Evolutionary conservation across 345 rosid species (phyloP), one percentile per base, ranked within the genome.

Genomic region (Mercurialis annua): DNA sequence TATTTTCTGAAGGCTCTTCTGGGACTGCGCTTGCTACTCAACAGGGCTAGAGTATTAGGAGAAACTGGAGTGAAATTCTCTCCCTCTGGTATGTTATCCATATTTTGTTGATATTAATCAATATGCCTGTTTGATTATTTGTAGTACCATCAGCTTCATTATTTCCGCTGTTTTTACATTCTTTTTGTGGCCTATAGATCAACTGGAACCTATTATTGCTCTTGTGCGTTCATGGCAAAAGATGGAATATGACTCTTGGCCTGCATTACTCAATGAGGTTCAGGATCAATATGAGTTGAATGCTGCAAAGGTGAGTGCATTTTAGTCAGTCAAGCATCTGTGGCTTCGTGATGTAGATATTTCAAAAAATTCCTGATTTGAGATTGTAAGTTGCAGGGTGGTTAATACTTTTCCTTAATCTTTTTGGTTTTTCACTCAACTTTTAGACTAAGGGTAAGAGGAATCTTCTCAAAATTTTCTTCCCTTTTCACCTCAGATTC

Each of bases 211-310:
- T 56, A 76, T 93, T 72, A 46, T 71, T 74, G 54, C 75, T 40
- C 80, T 93, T 64, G 85, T 83, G 31, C 78, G 85, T 80, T 80
- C 84, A 18, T 93, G 98, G 97, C 90, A 93, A 79, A 87, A 82
- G 81, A 67, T 89, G 85, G 98, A 93, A 75, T 83, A 83, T 59
- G 95, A 87, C 56, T 80, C 86, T 26, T 87, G 94, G 96, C 92
- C 97, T 46, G 84, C 81, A 7, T 76, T 93, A 87, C 86, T 93
- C 31, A 85, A 93, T 79, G 97, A 89, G 71, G 95, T 90, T 78
- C 88, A 86, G 73, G 81, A 81, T 70, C 90, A 86, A 68, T 89
- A 77, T 76, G 98, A 93, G 69, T 80, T 62, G 30, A 91, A 82
- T 78, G 97, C 97, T 68, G 82, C 83, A 23, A 89, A 84, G 97